Conservation (phyloP, 2,329 filamentous ascomycete genomes). For the Nemania sp. region DNA sequence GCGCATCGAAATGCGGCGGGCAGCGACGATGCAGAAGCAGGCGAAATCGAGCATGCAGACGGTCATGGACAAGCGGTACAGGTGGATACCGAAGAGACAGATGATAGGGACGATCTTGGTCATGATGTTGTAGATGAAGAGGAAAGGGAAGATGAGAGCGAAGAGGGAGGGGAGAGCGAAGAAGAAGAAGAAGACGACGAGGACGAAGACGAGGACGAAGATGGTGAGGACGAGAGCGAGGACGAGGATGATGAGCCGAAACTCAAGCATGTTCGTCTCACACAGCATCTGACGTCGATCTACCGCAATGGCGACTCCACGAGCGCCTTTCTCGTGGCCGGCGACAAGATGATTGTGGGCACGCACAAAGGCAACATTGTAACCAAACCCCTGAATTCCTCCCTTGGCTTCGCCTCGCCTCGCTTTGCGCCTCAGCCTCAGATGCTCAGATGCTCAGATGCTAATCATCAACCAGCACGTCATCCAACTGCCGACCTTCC, state of each 20-base stretch:
- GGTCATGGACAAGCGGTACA: too few species aligned
- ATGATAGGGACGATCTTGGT: conserved; percentile 49
- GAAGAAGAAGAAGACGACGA: conserved; percentile 51
- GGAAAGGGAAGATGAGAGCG: conserved; percentile 65
- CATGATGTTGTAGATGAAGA: conserved; percentile 68
- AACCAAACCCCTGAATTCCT: conserved; percentile 46
- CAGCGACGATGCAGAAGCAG: conserved; percentile 8
- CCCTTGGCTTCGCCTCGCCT: not conserved
- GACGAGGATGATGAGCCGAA: conserved; percentile 92
- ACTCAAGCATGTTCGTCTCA: conserved; percentile 89
- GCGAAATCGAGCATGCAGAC: conserved; percentile 22
- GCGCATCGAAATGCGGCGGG: conserved; percentile 16
- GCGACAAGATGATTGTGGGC: conserved; percentile 96
- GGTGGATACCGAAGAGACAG: conserved; percentile 49
- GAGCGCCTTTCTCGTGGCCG: conserved; percentile 84
- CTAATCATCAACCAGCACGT: conserved; percentile 56
- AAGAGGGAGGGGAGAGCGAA: conserved; percentile 36
- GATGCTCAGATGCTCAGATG: too few species aligned
- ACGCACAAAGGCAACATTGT: conserved; percentile 97
- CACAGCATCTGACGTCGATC: conserved; percentile 74
- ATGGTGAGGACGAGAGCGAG: conserved; percentile 73
- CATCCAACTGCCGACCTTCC: conserved; percentile 78
- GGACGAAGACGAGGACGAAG: conserved; percentile 58
- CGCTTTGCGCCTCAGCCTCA: too few species aligned
- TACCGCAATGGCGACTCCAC: conserved; percentile 97